Evolutionary conservation across 2,329 filamentous ascomycete genomes (phyloP).

Genomic region (Paecilomyces sp.): DNA sequence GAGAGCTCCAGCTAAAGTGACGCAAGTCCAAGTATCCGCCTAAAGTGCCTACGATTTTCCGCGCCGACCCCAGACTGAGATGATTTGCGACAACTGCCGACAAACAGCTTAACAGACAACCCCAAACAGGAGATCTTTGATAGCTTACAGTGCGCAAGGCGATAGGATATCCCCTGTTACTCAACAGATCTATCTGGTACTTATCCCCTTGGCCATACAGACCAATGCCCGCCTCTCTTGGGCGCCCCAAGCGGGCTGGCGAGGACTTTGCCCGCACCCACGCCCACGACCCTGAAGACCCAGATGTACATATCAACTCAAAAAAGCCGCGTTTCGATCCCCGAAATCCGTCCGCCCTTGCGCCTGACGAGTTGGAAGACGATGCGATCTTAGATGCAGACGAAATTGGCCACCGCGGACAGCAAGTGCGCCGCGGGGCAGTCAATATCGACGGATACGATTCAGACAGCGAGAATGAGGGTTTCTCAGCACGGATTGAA

Average conservation of each 20-base stretch:
- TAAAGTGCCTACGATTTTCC: conserved; percentile 26
- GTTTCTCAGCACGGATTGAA: conserved; percentile 69
- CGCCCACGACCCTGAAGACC: conserved; percentile 49
- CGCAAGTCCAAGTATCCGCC: conserved; percentile 25
- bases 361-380: conserved; percentile 69
- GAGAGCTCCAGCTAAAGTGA: conserved; percentile 16
- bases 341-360: conserved; percentile 87
- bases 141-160: neutral
- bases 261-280: conserved; percentile 74
- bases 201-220: neutral
- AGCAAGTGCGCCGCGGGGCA: conserved; percentile 78
- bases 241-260: conserved; percentile 73
- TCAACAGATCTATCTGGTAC: neutral
- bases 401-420: conserved; percentile 70
- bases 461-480: conserved; percentile 85
- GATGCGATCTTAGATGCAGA: conserved; percentile 79
- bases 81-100: neutral
- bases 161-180: neutral
- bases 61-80: conserved; percentile 27
- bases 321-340: conserved; percentile 91
- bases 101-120: neutral
- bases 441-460: conserved; percentile 97
- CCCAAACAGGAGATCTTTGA: neutral
- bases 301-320: conserved; percentile 39
- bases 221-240: conserved; percentile 55